phyloP scores from a whole-genome alignment of 2,329 filamentous ascomycete species.

The Mycogone perniciosa region DNA sequence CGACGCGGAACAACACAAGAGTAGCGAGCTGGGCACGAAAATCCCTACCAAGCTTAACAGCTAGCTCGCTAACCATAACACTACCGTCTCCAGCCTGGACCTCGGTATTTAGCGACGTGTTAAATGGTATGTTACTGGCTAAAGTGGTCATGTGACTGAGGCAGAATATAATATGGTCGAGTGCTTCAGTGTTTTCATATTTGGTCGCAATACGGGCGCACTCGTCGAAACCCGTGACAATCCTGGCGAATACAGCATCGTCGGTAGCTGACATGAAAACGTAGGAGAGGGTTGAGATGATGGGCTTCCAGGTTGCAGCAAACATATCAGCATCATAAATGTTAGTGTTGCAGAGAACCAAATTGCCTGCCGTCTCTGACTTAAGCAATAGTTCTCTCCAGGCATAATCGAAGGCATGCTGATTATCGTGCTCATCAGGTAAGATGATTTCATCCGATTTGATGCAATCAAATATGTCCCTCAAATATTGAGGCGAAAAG shows the following conservation, averaged over 20 bases:
- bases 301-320: conserved; percentile 87
- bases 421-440: conserved; percentile 94
- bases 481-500: conserved; percentile 76
- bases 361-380: conserved; percentile 64
- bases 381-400: conserved; percentile 94
- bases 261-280: conserved; percentile 99
- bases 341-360: conserved; percentile 81
- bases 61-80: conserved; percentile 97
- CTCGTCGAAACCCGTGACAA: conserved; percentile 93
- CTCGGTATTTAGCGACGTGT: conserved; percentile 87
- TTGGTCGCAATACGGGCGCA: conserved; percentile 87
- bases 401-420: conserved; percentile 92
- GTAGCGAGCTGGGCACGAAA: conserved; percentile 91
- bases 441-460: conserved; percentile 91
- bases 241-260: conserved; percentile 86
- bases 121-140: conserved; percentile 67
- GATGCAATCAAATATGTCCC: conserved; percentile 86
- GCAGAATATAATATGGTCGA: conserved; percentile 89
- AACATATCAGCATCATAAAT: conserved; percentile 98
- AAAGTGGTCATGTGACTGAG: conserved; percentile 87
- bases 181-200: conserved; percentile 74
- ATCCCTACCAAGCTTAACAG: conserved; percentile 90
- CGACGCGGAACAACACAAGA: conserved; percentile 88
- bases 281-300: conserved; percentile 90
- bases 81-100: conserved; percentile 86